Evolutionary conservation across 2,329 filamentous ascomycete genomes (phyloP).

Genomic region (Mycosphaerella sp.): DNA sequence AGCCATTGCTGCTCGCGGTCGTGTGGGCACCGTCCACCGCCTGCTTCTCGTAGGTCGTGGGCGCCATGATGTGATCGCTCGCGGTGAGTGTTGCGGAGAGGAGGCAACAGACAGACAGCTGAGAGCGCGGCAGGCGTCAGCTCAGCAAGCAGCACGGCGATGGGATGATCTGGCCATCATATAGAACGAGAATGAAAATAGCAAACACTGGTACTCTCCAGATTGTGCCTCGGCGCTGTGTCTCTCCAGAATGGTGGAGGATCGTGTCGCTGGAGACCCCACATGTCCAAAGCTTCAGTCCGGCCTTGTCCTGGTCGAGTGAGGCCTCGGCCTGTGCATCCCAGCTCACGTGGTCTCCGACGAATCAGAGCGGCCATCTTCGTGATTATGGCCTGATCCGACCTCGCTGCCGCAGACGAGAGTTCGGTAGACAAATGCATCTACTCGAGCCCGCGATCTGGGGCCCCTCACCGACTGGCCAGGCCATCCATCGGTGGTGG

Average conservation of each 20-base stretch:
- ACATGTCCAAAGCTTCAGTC: slow-evolving; percentile 7
- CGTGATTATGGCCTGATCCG: slow-evolving; percentile 1
- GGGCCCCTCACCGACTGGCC: slow-evolving; percentile 4
- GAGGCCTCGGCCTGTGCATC: slow-evolving; percentile 10
- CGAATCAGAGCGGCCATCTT: slow-evolving; percentile 6
- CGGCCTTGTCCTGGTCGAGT: not conserved
- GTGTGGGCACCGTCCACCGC: slow-evolving; percentile 7
- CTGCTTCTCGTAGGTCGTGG: slow-evolving; percentile 7
- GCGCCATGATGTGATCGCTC: slow-evolving; percentile 4
- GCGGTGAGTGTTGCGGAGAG: not conserved
- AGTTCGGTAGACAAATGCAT: slow-evolving; percentile 4
- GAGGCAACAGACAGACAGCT: not conserved
- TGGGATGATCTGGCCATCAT: slow-evolving; percentile 6
- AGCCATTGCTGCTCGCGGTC: slow-evolving; percentile 9
- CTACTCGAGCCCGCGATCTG: slow-evolving; percentile 3
- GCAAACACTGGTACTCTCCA: not conserved
- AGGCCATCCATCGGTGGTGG: not conserved
- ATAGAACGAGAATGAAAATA: too few relatives aligned
- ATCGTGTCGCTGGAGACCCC: slow-evolving; percentile 6
- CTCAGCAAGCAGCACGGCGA: not conserved
- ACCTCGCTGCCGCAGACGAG: slow-evolving; percentile 1
- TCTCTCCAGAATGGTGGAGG: slow-evolving; percentile 9
- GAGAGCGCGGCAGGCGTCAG: not conserved
- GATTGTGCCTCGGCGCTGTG: slow-evolving; percentile 11
- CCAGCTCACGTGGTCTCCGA: not conserved